phyloP scores from a whole-genome alignment of 2,329 filamentous ascomycete species.

The Fusarium armeniacum region DNA sequence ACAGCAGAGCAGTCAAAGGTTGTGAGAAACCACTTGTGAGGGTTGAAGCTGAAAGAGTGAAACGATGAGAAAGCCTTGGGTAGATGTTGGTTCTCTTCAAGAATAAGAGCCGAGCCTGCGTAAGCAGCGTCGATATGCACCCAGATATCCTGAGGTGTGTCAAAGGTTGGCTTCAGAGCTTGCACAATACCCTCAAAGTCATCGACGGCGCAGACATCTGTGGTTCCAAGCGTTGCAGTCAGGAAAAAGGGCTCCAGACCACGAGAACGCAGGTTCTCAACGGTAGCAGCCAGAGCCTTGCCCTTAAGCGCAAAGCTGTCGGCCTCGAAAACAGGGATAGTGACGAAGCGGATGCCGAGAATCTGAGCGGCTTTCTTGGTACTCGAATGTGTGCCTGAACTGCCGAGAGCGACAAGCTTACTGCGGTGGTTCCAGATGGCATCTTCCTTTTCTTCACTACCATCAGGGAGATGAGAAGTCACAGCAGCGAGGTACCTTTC shows the following conservation, averaged over 20 bases:
- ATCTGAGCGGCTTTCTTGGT: constrained; percentile 91
- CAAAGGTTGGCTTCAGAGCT: constrained; percentile 55
- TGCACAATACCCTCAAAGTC: constrained; percentile 78
- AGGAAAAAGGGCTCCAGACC: constrained; percentile 89
- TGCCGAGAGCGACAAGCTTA: constrained; percentile 81
- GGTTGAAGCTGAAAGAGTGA: constrained; percentile 94
- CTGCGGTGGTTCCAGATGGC: constrained; percentile 70
- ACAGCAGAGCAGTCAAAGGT: constrained; percentile 91
- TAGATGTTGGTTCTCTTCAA: constrained; percentile 83
- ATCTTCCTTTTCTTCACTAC: constrained; percentile 76
- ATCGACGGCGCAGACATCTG: constrained; percentile 89
- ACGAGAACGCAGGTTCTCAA: constrained; percentile 75
- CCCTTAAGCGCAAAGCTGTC: constrained; percentile 80
- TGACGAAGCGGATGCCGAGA: constrained; percentile 84
- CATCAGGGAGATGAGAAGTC: constrained; percentile 63
- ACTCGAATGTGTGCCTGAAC: constrained; percentile 83
- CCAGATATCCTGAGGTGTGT: constrained; percentile 74
- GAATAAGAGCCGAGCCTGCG: constrained; percentile 86
- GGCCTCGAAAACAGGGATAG: constrained; percentile 72
- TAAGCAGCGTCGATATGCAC: constrained; percentile 96
- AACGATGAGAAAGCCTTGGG: constrained; percentile 73
- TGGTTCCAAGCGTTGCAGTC: constrained; percentile 87
- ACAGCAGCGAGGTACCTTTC: constrained; percentile 80
- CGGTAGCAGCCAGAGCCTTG: constrained; percentile 68
- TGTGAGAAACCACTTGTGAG: constrained; percentile 97